Conservation (phyloP, 768 basidiomycete genomes). For the Hydnomerulius pinastri region DNA sequence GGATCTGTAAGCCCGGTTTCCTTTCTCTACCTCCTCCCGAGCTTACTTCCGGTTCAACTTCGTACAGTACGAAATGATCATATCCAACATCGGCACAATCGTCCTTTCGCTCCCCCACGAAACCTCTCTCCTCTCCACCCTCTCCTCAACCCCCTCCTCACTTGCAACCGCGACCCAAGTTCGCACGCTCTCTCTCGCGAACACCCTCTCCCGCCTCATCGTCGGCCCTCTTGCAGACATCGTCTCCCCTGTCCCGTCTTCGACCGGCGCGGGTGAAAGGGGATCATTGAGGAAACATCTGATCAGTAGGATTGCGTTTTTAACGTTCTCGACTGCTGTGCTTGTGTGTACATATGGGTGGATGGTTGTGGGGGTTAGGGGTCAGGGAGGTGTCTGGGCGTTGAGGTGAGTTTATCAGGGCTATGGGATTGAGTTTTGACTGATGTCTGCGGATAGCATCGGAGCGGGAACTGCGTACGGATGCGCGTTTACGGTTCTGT, state of each 20-base stretch:
- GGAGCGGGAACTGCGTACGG: conserved; percentile 74
- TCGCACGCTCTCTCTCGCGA: conserved; percentile 65
- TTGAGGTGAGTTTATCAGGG: conserved; percentile 52
- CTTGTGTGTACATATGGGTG: conserved; percentile 56
- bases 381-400: conserved; percentile 61
- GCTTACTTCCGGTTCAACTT: too few species aligned
- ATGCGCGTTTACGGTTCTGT: conserved; percentile 70
- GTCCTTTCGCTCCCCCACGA: conserved; percentile 58
- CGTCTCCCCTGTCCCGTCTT: conserved; percentile 63
- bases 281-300: conserved; percentile 48
- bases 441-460: conserved; percentile 40
- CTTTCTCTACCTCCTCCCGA: too few species aligned
- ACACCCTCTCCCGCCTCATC: conserved; percentile 69
- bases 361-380: conserved; percentile 49
- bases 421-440: neutral
- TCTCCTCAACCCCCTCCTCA: conserved; percentile 24
- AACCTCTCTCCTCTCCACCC: conserved; percentile 4
- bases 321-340: conserved; percentile 48
- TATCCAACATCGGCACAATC: conserved; percentile 81
- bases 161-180: conserved; percentile 64
- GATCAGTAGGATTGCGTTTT: conserved; percentile 64
- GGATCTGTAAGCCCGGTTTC: conserved; percentile 60
- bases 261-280: conserved; percentile 30
- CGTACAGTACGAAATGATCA: conserved; percentile 75
- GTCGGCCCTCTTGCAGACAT: conserved; percentile 74